A percentile compares a stretch with the other conserved stretches of the same genome.
phyloP scores from a whole-genome alignment of 352 stramenopile species.

The Globisporangium ultimum region DNA sequence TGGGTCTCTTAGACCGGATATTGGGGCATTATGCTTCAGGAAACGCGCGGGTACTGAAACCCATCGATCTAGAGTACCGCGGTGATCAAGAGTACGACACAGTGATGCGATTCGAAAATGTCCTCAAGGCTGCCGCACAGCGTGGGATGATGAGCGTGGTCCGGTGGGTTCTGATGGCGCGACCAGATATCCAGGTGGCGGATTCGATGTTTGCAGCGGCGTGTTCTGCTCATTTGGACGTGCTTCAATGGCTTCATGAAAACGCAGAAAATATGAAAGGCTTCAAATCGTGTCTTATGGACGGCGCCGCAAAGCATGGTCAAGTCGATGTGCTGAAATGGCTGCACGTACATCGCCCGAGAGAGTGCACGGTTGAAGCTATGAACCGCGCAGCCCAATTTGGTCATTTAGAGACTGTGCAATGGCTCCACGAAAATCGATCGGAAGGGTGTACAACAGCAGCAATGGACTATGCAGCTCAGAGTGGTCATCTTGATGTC shows the following conservation, averaged over 20 bases:
- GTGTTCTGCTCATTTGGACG: background rate
- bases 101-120: background rate
- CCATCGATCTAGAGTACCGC: conserved; percentile 8
- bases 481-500: conserved; percentile 3
- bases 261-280: conserved; percentile 5
- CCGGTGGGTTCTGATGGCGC: conserved; percentile 4
- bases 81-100: conserved; percentile 8
- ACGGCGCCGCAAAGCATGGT: conserved; percentile 1
- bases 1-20: conserved; percentile 5
- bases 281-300: conserved; percentile 5
- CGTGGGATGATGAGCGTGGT: background rate
- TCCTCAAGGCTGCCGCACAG: background rate
- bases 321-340: background rate
- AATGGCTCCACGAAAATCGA: conserved; percentile 7
- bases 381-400: conserved; percentile 8
- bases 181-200: conserved; percentile 4
- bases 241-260: conserved; percentile 6
- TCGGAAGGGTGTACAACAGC: conserved; percentile 7
- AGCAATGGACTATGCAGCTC: conserved; percentile 8
- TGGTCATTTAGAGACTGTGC: background rate
- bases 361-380: conserved; percentile 1
- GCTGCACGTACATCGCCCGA: background rate
- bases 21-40: conserved; percentile 4
- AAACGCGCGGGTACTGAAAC: background rate
- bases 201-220: conserved; percentile 7